Evolutionary conservation across 768 basidiomycete genomes (phyloP).

Genomic region (Suillus subalutaceus): DNA sequence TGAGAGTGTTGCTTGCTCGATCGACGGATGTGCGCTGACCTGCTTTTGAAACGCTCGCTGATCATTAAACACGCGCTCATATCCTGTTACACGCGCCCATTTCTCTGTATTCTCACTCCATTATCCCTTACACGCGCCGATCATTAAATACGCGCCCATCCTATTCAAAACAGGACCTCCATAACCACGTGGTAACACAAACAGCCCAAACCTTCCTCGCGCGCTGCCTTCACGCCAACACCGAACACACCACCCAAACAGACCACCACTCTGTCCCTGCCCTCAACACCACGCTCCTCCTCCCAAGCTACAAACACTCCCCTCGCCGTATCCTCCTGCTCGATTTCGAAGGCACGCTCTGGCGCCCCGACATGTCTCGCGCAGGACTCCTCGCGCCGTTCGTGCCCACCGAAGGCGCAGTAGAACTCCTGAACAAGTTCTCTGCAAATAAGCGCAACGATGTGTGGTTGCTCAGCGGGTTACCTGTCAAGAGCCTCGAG

Average conservation of each 20-base stretch:
- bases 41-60: background rate
- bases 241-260: slow-evolving; percentile 54
- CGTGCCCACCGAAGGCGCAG: slow-evolving; percentile 38
- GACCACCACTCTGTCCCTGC: slow-evolving; percentile 38
- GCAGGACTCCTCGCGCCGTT: too few relatives aligned
- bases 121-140: background rate
- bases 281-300: slow-evolving; percentile 51
- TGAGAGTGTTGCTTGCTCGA: slow-evolving; percentile 22
- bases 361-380: slow-evolving; percentile 60
- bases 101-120: too few relatives aligned
- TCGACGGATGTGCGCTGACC: background rate
- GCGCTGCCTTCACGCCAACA: slow-evolving; percentile 69
- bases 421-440: slow-evolving; percentile 58
- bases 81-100: background rate
- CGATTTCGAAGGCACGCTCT: slow-evolving; percentile 83
- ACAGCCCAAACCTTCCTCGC: slow-evolving; percentile 85
- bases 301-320: slow-evolving; percentile 70
- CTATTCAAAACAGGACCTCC: slow-evolving; percentile 55
- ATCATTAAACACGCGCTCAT: background rate
- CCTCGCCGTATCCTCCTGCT: slow-evolving; percentile 66
- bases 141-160: slow-evolving; percentile 1
- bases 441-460: slow-evolving; percentile 69
- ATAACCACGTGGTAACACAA: slow-evolving; percentile 84
- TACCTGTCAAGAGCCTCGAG: slow-evolving; percentile 67
- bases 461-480: slow-evolving; percentile 81